Evolutionary conservation across 257 asterid species (phyloP), one percentile per base, ranked within the genome.

Genomic region (Voacanga thouarsii): DNA sequence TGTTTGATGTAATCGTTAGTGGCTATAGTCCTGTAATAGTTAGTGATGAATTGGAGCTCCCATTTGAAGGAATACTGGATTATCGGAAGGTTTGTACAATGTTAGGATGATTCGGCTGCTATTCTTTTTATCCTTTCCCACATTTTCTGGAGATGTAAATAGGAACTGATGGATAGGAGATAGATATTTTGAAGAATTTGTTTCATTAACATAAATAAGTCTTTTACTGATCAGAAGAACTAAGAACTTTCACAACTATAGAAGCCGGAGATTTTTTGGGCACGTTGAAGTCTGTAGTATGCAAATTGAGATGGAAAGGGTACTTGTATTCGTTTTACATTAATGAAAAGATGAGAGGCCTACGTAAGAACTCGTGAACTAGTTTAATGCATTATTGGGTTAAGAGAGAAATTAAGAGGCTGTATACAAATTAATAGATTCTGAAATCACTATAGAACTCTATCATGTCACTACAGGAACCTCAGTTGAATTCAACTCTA

Each of bases 31-130:
- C 99, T 77, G 89, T 96, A 71, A 89, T 96, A 63, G 84, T 96
- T 70, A 96, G 99, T 75, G 99, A 96, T 75, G 99, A 93, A 84
- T 85, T 93, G 86, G 99, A 96, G 90, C 99, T 96, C 81, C 98
- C 98, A 67, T 96, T 93, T 86, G 99, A 96, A 89, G 99, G 99
- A 80, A 87, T 96, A 74, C 92, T 96, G 78, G 97, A 96, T 78
- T 96, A 93, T 84, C 95, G 90, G 77, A 96, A 92, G 97, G 98
- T 93, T 77, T 64, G 75, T 57, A 60, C 70, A 37, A 75, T 69
- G 45, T 65, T 71, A 37, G n/a, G 39, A 74, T 51, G 77, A 55
- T 64, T 75, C 82, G 77, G 49, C 59, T 79, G 65, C 74, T 77
- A 75, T 56, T 67, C 59, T 61, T 24, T 45, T 72, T 78, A 16